These are phyloP conservation scores for Wallacemonas sp. DNA, from an alignment of 208 protist genomes.

Conservation along the genomic window DNA sequence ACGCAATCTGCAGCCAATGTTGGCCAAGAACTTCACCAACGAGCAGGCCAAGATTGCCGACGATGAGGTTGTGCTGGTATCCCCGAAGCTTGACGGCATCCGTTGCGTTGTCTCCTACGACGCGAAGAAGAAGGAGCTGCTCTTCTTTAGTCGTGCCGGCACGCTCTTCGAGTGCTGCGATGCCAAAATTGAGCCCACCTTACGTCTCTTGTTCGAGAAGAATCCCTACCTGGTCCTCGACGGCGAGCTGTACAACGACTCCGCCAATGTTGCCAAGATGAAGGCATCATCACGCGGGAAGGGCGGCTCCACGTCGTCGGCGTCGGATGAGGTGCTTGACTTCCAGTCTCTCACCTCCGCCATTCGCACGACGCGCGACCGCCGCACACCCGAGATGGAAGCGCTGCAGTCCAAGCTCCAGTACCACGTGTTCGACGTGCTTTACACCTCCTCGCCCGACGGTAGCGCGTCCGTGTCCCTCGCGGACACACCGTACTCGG, in stretches of 20 bases:
- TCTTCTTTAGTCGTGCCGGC: slow-evolving; percentile 84
- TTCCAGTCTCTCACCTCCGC: slow-evolving; percentile 79
- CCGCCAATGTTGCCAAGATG: slow-evolving; percentile 24
- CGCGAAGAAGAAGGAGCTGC: slow-evolving; percentile 26
- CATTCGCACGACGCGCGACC: slow-evolving; percentile 67
- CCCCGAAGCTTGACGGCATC: slow-evolving; percentile 91
- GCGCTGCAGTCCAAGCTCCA: slow-evolving; percentile 69
- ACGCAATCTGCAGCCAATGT: slow-evolving; percentile 86
- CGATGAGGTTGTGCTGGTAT: slow-evolving; percentile 58
- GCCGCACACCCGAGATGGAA: slow-evolving; percentile 46
- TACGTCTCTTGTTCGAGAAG: slow-evolving; percentile 57
- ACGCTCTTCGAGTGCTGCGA: slow-evolving; percentile 90
- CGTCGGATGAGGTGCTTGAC: slow-evolving; percentile 16
- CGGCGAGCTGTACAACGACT: slow-evolving; percentile 87
- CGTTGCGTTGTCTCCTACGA: slow-evolving; percentile 83
- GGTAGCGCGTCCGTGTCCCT: slow-evolving; percentile 1
- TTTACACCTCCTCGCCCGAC: slow-evolving; percentile 40
- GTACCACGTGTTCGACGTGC: slow-evolving; percentile 87
- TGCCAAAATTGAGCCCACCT: slow-evolving; percentile 55
- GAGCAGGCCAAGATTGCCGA: slow-evolving; percentile 48
- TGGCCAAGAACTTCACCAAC: slow-evolving; percentile 78
- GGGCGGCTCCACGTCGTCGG: not conserved
- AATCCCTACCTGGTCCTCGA: slow-evolving; percentile 83
- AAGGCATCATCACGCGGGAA: no score
- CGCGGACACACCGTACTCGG: slow-evolving; percentile 26